Evolutionary conservation across 345 rosid genomes (phyloP).

Genomic region (Carallia pectinifolia): DNA sequence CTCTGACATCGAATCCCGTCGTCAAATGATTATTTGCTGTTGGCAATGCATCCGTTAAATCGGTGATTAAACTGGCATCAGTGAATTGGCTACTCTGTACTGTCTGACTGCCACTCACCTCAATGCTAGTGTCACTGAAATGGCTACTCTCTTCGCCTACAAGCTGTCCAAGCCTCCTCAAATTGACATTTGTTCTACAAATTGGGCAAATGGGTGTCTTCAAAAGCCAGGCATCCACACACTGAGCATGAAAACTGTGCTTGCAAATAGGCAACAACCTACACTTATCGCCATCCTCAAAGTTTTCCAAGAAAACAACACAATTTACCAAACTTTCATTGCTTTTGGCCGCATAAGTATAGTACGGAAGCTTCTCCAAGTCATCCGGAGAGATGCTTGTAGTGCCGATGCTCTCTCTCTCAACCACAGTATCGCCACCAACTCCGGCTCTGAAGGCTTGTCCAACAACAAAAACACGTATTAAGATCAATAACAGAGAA

Average conservation of each 20-base stretch:
- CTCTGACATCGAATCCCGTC: not conserved
- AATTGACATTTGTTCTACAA: conserved; percentile 42
- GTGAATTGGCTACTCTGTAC: conserved; percentile 9
- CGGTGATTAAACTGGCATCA: not conserved
- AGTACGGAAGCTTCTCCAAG: conserved; percentile 55
- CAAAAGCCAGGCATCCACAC: conserved; percentile 58
- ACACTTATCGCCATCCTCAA: conserved; percentile 54
- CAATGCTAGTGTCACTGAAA: conserved; percentile 19
- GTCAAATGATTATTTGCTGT: not conserved
- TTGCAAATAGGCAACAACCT: conserved; percentile 47
- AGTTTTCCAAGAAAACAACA: conserved; percentile 53
- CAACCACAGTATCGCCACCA: not conserved
- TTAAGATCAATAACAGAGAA: conserved; percentile 31
- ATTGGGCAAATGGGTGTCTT: conserved; percentile 54
- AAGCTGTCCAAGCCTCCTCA: conserved; percentile 4
- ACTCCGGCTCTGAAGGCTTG: conserved; percentile 30
- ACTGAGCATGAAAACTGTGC: conserved; percentile 55
- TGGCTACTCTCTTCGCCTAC: conserved; percentile 21
- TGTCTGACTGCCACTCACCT: not conserved
- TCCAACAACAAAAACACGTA: conserved; percentile 42
- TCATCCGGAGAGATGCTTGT: conserved; percentile 43
- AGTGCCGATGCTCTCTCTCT: conserved; percentile 1
- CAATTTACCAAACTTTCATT: conserved; percentile 38
- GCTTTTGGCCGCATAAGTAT: conserved; percentile 27
- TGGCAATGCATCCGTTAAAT: not conserved